A percentile compares a stretch with the other conserved stretches of the same genome.
Conservation (phyloP, 129 eudicot genomes). For the Chrysanthemum lavandulifolium region DNA sequence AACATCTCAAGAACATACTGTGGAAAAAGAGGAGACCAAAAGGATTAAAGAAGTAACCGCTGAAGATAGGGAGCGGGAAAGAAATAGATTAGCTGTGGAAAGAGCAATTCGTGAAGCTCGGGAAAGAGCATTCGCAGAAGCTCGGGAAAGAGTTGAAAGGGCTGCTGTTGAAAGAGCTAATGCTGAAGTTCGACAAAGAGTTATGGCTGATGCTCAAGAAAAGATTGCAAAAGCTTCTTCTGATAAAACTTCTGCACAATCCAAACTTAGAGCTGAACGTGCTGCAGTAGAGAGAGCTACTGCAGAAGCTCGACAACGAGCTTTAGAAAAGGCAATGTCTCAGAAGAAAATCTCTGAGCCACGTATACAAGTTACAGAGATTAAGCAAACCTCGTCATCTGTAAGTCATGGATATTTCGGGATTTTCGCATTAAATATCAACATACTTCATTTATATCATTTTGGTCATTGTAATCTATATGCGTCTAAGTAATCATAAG, state of each 20-base stretch:
- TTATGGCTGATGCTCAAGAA: conserved; percentile 63
- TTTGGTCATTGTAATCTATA: too few relatives aligned
- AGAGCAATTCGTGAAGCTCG: conserved; percentile 96
- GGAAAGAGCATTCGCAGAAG: conserved; percentile 85
- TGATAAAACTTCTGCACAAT: conserved; percentile 55
- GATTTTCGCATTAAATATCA: too few relatives aligned
- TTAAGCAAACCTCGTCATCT: conserved; percentile 54
- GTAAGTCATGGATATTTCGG: conserved; percentile 35
- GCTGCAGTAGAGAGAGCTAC: conserved; percentile 97
- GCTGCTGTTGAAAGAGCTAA: conserved; percentile 46
- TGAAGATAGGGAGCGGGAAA: conserved; percentile 68
- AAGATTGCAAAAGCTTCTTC: conserved; percentile 53
- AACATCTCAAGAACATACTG: conserved; percentile 28
- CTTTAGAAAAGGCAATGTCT: conserved; percentile 78
- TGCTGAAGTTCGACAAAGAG: conserved; percentile 68
- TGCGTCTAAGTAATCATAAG: not conserved
- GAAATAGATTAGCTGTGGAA: conserved; percentile 72
- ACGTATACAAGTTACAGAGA: conserved; percentile 31
- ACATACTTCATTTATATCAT: too few relatives aligned
- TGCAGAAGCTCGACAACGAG: conserved; percentile 90
- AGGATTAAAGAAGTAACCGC: conserved; percentile 40
- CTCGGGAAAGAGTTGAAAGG: conserved; percentile 71
- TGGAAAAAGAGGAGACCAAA: conserved; percentile 31
- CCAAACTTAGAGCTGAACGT: conserved; percentile 77
- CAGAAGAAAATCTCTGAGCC: conserved; percentile 46